These are phyloP conservation scores for Mucor irregularis DNA, from an alignment of 371 early-diverging fungal species.

Conservation along the genomic window DNA sequence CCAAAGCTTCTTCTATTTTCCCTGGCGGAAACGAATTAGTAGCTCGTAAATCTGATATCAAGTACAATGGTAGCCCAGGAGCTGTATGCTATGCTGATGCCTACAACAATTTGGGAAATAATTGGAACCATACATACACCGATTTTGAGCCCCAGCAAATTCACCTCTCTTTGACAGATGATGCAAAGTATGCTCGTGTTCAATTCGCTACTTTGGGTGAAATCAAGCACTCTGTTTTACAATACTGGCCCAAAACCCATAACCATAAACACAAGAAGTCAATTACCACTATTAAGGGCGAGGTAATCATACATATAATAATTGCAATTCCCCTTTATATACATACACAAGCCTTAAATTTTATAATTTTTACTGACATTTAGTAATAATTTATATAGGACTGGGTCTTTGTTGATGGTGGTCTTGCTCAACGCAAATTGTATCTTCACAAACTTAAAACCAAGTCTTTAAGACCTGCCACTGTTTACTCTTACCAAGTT, in stretches of 20 bases:
- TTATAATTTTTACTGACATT: constrained; percentile 1
- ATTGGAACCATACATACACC: constrained; percentile 27
- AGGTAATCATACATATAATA: constrained; percentile 12
- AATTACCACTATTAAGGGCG: constrained; percentile 1
- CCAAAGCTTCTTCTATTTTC: too few relatives aligned
- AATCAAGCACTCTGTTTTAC: constrained; percentile 21
- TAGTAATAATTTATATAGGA: constrained; percentile 20
- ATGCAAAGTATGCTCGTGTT: constrained; percentile 36
- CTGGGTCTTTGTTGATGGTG: constrained; percentile 42
- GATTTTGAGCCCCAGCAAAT: constrained; percentile 45
- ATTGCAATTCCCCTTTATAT: too few relatives aligned
- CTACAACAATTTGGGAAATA: constrained; percentile 12
- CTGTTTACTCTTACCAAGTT: constrained; percentile 33
- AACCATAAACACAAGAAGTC: neutral
- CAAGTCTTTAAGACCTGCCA: constrained; percentile 13
- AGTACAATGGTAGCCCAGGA: constrained; percentile 22
- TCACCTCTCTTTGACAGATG: constrained; percentile 34
- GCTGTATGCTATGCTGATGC: constrained; percentile 19
- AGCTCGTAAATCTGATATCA: too few relatives aligned
- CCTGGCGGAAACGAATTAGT: too few relatives aligned
- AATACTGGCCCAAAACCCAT: constrained; percentile 41
- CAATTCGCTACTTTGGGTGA: constrained; percentile 39
- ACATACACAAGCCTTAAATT: neutral
- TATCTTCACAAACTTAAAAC: constrained; percentile 34
- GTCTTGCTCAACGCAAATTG: constrained; percentile 21